Base-by-base conservation (phyloP, 495 filamentous ascomycete species). In the Neurospora sp. region DNA sequence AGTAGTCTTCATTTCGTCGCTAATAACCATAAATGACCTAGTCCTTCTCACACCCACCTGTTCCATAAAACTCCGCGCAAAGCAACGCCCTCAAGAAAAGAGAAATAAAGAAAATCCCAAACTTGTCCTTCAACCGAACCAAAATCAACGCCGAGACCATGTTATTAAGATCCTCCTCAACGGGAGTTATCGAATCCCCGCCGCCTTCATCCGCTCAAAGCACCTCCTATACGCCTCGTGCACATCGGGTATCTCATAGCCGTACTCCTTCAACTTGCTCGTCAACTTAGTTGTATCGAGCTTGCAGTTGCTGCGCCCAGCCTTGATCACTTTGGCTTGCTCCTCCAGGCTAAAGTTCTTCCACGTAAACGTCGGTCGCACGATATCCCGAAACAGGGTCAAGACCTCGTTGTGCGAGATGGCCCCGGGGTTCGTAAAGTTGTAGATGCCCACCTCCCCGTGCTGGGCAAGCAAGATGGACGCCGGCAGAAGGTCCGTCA, bases 331-430 rank as follows among this genome's bases (percentile, higher is more conserved):
- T 79, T 89, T 90, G 77, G 88, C 83, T 79, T 91, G 90, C 80
- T 91, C 88, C 72, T 90, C 89, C 35, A 90, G 78, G 10, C 80
- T 86, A 78, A 91, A 91, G 80, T 91, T 91, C 84, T 88, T 87
- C 90, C 90, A 91, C 40, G 83, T 86, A 74, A 90, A 89, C 46
- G 79, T 78, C 8, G 90, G 90, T 16, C 89, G 84, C 42, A 91
- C 85, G 76, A 89, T 86, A 71, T 90, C 85, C 72, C 86, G 86
- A 83, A 90, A 91, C 35, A 91, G 81, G 8, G 82, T 74, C 42
- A 91, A 82, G 38, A 91, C 89, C 80, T 91, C 90, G 79, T 91
- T 91, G 80, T 91, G 89, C 39, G 87, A 89, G 75, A 91, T 91
- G 71, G 88, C 88, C 31, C 89, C 89, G 12, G 89, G 89, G 80